Percentiles rank a stretch among this genome's conserved stretches.
Evolutionary conservation across 345 rosid genomes (phyloP).

Genomic region (Dipteronia dyeriana): DNA sequence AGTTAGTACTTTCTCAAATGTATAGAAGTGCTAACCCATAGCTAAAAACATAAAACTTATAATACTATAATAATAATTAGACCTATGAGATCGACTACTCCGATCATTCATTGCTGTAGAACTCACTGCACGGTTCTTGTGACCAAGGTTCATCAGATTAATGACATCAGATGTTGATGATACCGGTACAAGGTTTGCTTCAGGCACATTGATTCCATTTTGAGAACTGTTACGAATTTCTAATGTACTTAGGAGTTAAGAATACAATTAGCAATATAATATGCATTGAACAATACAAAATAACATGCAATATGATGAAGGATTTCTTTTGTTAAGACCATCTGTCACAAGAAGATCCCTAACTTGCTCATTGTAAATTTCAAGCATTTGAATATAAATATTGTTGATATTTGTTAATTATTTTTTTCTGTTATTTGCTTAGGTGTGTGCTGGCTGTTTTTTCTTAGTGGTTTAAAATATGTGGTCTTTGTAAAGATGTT

Average conservation of each 20-base stretch:
- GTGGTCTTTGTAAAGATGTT: too few relatives aligned
- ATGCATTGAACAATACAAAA: constrained; percentile 13
- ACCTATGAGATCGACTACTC: constrained; percentile 99
- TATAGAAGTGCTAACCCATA: neutral
- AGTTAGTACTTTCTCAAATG: constrained; percentile 21
- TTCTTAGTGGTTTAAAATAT: too few relatives aligned
- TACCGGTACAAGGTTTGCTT: constrained; percentile 77
- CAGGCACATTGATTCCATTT: constrained; percentile 91
- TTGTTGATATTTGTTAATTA: constrained; percentile 18
- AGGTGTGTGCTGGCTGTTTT: too few relatives aligned
- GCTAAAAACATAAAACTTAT: neutral
- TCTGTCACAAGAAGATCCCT: constrained; percentile 83
- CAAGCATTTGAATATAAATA: constrained; percentile 93
- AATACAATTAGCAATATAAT: constrained; percentile 9
- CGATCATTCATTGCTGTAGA: constrained; percentile 93
- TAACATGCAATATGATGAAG: constrained; percentile 31
- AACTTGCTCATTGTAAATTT: constrained; percentile 96
- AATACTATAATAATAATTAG: neutral
- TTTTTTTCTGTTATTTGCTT: too few relatives aligned
- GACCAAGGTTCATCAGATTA: constrained; percentile 84
- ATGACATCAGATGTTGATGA: constrained; percentile 81
- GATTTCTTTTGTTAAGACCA: constrained; percentile 79
- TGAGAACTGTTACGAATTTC: constrained; percentile 90
- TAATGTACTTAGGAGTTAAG: constrained; percentile 60
- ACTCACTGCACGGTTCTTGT: constrained; percentile 75